Conservation (phyloP, 495 filamentous ascomycete genomes). For the Penicillium tannophilum region DNA sequence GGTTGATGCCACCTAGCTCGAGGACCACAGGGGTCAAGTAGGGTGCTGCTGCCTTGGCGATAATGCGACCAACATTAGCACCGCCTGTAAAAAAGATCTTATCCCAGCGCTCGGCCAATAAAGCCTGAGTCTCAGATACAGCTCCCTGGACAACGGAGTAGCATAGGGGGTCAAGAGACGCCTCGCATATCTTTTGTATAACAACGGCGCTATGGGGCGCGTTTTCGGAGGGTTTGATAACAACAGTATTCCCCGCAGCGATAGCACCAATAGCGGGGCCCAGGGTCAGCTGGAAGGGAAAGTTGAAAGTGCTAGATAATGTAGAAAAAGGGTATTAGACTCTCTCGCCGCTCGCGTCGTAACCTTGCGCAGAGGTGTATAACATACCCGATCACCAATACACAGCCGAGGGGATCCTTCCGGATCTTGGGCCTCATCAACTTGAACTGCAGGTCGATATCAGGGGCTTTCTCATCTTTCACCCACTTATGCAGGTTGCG, state of each 20-base stretch:
- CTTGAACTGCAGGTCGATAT: slow-evolving; percentile 68
- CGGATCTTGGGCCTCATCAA: slow-evolving; percentile 72
- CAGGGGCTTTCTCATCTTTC: slow-evolving; percentile 74
- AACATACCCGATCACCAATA: slow-evolving; percentile 80
- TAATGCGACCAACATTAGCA: slow-evolving; percentile 74
- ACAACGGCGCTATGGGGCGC: slow-evolving; percentile 74
- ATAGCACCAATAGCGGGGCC: slow-evolving; percentile 87
- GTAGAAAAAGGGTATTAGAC: slow-evolving; percentile 12
- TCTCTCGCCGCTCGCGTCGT: background rate
- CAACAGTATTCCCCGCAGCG: slow-evolving; percentile 82
- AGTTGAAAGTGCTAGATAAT: slow-evolving; percentile 74
- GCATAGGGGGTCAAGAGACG: slow-evolving; percentile 72
- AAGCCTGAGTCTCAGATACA: slow-evolving; percentile 73
- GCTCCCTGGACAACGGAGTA: slow-evolving; percentile 80
- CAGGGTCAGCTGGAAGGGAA: slow-evolving; percentile 79
- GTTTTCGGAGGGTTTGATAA: slow-evolving; percentile 88
- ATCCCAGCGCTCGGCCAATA: slow-evolving; percentile 90
- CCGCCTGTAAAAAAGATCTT: slow-evolving; percentile 97
- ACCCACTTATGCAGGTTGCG: slow-evolving; percentile 78
- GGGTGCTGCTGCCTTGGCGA: slow-evolving; percentile 89
- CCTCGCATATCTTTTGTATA: slow-evolving; percentile 73
- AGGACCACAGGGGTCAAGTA: slow-evolving; percentile 85
- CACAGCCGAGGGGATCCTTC: slow-evolving; percentile 84
- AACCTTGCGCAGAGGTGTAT: background rate
- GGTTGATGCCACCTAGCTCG: slow-evolving; percentile 90